Evolutionary conservation across 2,329 filamentous ascomycete species (phyloP).

Genomic region (Botrytis sinoallii): DNA sequence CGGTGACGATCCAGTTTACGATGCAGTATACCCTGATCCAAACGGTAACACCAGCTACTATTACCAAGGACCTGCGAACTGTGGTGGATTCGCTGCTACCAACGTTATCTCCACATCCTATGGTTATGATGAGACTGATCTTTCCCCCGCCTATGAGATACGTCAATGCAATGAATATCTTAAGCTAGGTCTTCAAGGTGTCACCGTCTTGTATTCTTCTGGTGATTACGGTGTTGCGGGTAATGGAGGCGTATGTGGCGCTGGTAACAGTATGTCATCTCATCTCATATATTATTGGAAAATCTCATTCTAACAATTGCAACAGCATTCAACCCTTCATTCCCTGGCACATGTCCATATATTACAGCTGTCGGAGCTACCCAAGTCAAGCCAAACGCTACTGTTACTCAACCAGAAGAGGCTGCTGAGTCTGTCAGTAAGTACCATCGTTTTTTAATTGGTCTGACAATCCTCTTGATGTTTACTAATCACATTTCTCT

Average conservation of each 20-base stretch:
- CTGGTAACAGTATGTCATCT: conserved; percentile 20
- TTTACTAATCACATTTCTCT: conserved; percentile 44
- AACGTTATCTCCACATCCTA: conserved; percentile 56
- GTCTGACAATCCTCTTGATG: conserved; percentile 1
- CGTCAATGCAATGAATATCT: conserved; percentile 55
- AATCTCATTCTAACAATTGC: conserved; percentile 24
- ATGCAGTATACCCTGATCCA: conserved; percentile 38
- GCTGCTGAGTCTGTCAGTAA: conserved; percentile 43
- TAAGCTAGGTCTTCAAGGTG: conserved; percentile 52
- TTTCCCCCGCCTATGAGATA: conserved; percentile 47
- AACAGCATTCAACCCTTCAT: conserved; percentile 45
- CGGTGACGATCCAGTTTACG: conserved; percentile 40
- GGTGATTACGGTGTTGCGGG: conserved; percentile 48
- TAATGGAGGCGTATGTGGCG: conserved; percentile 34
- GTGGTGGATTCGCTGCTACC: conserved; percentile 45
- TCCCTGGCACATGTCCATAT: conserved; percentile 47
- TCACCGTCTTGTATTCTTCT: conserved; percentile 48
- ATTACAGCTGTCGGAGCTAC: conserved; percentile 54
- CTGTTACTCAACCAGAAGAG: conserved; percentile 40
- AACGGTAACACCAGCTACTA: conserved; percentile 20
- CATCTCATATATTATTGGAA: conserved; percentile 33
- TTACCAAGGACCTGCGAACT: conserved; percentile 43
- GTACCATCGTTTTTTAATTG: background rate
- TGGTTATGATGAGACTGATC: conserved; percentile 47
- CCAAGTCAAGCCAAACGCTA: conserved; percentile 41